Percentiles rank a stretch among this genome's conserved stretches.
Conservation (phyloP, 495 filamentous ascomycete genomes). For the Trichocladium antarcticum region DNA sequence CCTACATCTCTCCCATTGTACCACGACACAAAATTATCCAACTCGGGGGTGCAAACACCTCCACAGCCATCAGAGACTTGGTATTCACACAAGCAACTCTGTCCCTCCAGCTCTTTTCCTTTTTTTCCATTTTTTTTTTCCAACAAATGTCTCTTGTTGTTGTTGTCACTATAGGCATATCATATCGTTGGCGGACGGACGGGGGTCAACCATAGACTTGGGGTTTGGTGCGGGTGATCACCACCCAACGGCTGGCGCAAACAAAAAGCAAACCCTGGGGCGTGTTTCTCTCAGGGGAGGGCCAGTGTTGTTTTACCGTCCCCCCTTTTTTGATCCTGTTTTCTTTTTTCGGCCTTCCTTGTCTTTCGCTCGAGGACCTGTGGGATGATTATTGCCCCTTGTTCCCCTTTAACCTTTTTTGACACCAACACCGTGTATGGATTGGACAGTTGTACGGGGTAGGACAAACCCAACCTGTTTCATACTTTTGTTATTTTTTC, state of each 20-base stretch:
- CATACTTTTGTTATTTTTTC: not conserved
- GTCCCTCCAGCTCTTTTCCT: not conserved
- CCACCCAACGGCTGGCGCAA: slow-evolving; percentile 3
- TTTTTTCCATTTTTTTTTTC: not conserved
- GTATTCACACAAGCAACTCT: not conserved
- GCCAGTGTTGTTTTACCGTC: too few relatives aligned
- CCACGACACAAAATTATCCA: not conserved
- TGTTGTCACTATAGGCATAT: slow-evolving; percentile 7
- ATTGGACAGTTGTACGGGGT: not conserved
- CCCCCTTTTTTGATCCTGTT: not conserved
- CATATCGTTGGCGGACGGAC: slow-evolving; percentile 8
- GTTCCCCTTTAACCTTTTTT: not conserved
- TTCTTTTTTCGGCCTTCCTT: not conserved
- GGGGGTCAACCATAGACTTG: slow-evolving; percentile 11
- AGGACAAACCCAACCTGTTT: not conserved
- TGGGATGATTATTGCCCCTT: not conserved
- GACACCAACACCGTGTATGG: not conserved
- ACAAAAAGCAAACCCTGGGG: not conserved
- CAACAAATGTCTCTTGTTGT: not conserved
- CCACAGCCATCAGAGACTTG: not conserved
- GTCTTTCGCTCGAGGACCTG: slow-evolving; percentile 1
- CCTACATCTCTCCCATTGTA: not conserved
- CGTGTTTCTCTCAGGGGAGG: not conserved
- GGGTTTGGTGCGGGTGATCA: slow-evolving; percentile 3
- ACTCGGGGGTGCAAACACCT: not conserved